A percentile compares a stretch with the other conserved stretches of the same genome.
These are phyloP conservation scores for Ascochyta fabae DNA, from an alignment of 2,329 filamentous ascomycete genomes.

Conservation along the genomic window DNA sequence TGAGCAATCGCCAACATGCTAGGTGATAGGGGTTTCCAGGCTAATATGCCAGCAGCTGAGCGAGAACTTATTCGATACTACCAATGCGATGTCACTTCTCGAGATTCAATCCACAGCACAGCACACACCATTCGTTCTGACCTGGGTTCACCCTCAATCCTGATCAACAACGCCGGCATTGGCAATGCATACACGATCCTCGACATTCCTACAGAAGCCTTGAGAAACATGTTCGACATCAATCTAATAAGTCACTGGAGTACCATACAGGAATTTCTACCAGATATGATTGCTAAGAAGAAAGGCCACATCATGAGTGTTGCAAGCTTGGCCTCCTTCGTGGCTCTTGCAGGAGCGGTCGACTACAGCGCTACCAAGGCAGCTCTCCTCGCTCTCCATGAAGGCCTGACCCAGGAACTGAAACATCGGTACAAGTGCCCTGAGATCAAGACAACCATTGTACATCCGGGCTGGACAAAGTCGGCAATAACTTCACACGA, in stretches of 20 bases:
- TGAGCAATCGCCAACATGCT: slow-evolving; percentile 15
- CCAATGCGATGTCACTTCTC: slow-evolving; percentile 45
- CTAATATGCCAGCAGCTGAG: slow-evolving; percentile 33
- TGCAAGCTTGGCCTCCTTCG: slow-evolving; percentile 45
- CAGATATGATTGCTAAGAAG: slow-evolving; percentile 46
- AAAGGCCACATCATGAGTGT: slow-evolving; percentile 48
- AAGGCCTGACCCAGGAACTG: slow-evolving; percentile 49
- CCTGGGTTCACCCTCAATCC: slow-evolving; percentile 40
- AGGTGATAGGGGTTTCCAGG: not conserved
- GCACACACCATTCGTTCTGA: slow-evolving; percentile 44
- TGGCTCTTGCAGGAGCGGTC: slow-evolving; percentile 39
- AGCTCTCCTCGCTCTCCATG: slow-evolving; percentile 43
- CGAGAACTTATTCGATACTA: slow-evolving; percentile 33
- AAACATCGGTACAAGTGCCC: slow-evolving; percentile 52
- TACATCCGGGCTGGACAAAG: slow-evolving; percentile 52
- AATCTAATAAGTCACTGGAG: slow-evolving; percentile 48
- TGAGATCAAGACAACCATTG: slow-evolving; percentile 52
- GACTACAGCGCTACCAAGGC: slow-evolving; percentile 48
- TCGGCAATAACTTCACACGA: slow-evolving; percentile 46
- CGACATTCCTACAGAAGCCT: slow-evolving; percentile 33
- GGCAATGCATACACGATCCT: slow-evolving; percentile 44
- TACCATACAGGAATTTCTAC: slow-evolving; percentile 47
- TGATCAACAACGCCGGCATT: slow-evolving; percentile 49
- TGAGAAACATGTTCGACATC: slow-evolving; percentile 42
- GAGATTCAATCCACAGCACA: slow-evolving; percentile 33